phyloP scores from a whole-genome alignment of 345 rosid species.

The Hypericum perforatum region DNA sequence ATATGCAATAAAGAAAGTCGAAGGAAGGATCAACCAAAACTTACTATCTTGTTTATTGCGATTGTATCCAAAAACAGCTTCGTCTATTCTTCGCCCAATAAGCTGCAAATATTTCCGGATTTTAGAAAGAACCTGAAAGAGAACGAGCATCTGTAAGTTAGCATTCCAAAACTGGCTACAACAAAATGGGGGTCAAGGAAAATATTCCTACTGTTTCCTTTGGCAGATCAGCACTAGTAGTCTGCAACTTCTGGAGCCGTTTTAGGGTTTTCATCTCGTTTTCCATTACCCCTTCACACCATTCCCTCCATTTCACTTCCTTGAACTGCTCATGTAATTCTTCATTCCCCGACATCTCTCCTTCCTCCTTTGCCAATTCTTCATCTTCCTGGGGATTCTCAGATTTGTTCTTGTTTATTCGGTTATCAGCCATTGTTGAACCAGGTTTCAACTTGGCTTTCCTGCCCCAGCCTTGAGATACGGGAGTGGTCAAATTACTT shows the following conservation, averaged over 20 bases:
- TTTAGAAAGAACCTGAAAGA: constrained; percentile 71
- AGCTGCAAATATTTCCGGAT: constrained; percentile 90
- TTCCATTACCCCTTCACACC: constrained; percentile 96
- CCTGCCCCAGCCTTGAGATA: constrained; percentile 39
- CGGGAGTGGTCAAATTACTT: constrained; percentile 32
- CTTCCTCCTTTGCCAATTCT: constrained; percentile 87
- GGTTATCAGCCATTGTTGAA: constrained; percentile 31
- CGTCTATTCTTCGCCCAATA: constrained; percentile 78
- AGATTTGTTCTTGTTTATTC: constrained; percentile 32
- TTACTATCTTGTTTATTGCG: constrained; percentile 77
- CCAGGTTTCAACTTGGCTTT: constrained; percentile 35
- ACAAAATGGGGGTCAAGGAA: not conserved
- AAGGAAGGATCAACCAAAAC: constrained; percentile 18
- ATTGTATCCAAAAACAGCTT: constrained; percentile 42
- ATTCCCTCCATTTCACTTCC: constrained; percentile 99
- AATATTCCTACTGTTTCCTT: constrained; percentile 56
- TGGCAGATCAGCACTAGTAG: constrained; percentile 94
- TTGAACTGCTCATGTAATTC: constrained; percentile 93
- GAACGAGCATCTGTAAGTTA: constrained; percentile 1
- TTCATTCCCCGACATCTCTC: constrained; percentile 96
- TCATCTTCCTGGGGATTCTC: constrained; percentile 59
- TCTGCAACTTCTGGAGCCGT: constrained; percentile 78
- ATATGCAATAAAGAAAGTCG: not conserved
- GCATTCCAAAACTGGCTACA: not conserved
- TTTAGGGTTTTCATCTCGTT: constrained; percentile 68